Evolutionary conservation across 768 basidiomycete genomes (phyloP).

Genomic region (Lactarius psammicola): DNA sequence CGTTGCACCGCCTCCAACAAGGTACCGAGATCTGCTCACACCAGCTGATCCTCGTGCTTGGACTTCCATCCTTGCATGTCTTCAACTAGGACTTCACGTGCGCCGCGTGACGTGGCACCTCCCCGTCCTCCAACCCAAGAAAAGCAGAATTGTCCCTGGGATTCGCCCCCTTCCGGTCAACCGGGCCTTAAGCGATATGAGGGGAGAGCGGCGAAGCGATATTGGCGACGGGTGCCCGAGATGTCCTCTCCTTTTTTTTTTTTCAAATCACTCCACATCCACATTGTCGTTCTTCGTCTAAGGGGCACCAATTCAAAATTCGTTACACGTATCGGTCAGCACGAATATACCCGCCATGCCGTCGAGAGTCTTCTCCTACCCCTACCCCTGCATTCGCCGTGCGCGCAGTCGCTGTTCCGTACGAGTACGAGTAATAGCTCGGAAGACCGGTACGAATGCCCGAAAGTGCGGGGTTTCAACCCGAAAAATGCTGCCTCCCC

Average conservation of each 20-base stretch:
- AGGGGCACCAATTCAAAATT: not conserved
- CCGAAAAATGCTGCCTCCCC: not conserved
- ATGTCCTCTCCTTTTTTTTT: not conserved
- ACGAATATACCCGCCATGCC: not conserved
- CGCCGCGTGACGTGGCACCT: conserved; percentile 21
- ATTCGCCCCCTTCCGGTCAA: not conserved
- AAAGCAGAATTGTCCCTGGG: not conserved
- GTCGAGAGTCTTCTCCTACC: not conserved
- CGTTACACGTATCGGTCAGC: not conserved
- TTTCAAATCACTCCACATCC: not conserved
- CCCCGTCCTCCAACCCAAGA: not conserved
- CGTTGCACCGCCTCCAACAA: not conserved
- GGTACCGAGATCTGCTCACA: not conserved
- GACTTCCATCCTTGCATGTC: not conserved
- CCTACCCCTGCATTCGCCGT: not conserved
- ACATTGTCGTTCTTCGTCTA: not conserved
- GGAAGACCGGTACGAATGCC: not conserved
- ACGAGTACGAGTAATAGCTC: not conserved
- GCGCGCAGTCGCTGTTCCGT: not conserved
- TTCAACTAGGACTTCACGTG: not conserved
- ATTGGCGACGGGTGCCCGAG: not conserved
- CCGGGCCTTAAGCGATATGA: not conserved
- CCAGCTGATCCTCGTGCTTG: not conserved
- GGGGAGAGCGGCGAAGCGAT: not conserved
- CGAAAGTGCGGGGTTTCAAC: not conserved